Base-by-base conservation (phyloP, 805 yeast genomes). In the Ogataea naganishii region DNA sequence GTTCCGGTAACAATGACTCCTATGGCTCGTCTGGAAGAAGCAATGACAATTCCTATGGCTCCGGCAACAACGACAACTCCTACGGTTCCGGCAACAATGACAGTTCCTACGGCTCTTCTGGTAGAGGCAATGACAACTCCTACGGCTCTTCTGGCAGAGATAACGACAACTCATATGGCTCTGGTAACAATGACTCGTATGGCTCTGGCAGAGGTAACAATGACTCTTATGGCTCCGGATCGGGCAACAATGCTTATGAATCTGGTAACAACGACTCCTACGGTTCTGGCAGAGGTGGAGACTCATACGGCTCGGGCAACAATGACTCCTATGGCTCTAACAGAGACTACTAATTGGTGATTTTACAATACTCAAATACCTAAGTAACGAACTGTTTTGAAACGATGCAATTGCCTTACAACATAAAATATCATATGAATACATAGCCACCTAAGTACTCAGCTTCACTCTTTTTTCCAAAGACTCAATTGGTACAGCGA, bases 221-320 rank as follows among this genome's bases (percentile, higher is more conserved):
- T 31, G 44, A 47, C 46, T 46, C 55, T 14, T 50, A 50, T 34
- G 60, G 56, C 24, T 44, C 51, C 20, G n/a, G n/a, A n/a, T 49
- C 47, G 26, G 53, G 53, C 41, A 41, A 47, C 28, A n/a, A n/a
- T n/a, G n/a, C n/a, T n/a, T n/a, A n/a, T n/a, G n/a, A n/a, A n/a
- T n/a, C n/a, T n/a, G 44, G 45, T 34, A 49, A 56, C 36, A 35
- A 46, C 41, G 50, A 59, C 44, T 50, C 57, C 19, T 52, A 46
- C 39, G 64, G 58, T 18, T 45, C 48, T 27, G 46, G 44, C 33
- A 37, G 36, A 35, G 32, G 40, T 35, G 34, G 39, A 27, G 45
- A 41, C 35, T 38, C 52, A 9, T 50, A 49, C 32, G 49, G 46
- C 40, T 23, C 41, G 38, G 26, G 24, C 21, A 40, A 41, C 36